Base-by-base conservation (phyloP, 768 basidiomycete genomes). In the Serendipita sp. region DNA sequence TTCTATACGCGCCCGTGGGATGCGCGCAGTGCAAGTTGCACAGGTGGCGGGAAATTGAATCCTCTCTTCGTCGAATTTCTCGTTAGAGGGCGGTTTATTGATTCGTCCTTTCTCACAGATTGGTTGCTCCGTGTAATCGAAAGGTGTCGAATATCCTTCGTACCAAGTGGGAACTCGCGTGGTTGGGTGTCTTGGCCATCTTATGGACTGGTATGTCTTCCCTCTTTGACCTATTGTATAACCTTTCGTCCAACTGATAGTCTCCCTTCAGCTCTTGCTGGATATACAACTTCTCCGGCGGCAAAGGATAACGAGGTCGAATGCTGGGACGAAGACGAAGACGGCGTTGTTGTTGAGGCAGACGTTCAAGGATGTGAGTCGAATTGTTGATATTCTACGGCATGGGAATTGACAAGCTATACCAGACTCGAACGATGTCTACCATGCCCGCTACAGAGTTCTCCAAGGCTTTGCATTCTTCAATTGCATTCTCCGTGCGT, bases 401-500 rank as follows among this genome's bases (percentile, higher is more conserved):
- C 11, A 45, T 45, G 44, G 44, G 13, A 13, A 11, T 18, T 45
- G 44, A 53, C 52, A 29, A 53, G 13, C 2, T 53, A 1, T 45
- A 16, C 48, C 31, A 18, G 55, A 60, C 34, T 60, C 27, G 23
- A 60, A 60, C 31, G 18, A 3, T 23, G 55, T 60, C 34, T 60
- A 60, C 55, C 55, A 60, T n/a, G 55, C 55, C 18, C 55, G 55
- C 55, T 60, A 60, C 34, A 23, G 55, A 29, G 45, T 37, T 31
- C 45, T 62, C 53, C 63, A 64, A 64, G 53, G 29, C 63, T 58
- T 52, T 62, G 63, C 53, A 18, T 64, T 52, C 50, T 46, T 64
- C 53, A 53, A 64, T 34, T 60, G 27, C 27, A 60, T 60, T 27
- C 23, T 60, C 33, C 55, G 27, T 60, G 34, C 3, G 55, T 60